A percentile compares a stretch with the other conserved stretches of the same genome.
Conservation (phyloP, 2,329 filamentous ascomycete species). For the Fusarium liriodendri region DNA sequence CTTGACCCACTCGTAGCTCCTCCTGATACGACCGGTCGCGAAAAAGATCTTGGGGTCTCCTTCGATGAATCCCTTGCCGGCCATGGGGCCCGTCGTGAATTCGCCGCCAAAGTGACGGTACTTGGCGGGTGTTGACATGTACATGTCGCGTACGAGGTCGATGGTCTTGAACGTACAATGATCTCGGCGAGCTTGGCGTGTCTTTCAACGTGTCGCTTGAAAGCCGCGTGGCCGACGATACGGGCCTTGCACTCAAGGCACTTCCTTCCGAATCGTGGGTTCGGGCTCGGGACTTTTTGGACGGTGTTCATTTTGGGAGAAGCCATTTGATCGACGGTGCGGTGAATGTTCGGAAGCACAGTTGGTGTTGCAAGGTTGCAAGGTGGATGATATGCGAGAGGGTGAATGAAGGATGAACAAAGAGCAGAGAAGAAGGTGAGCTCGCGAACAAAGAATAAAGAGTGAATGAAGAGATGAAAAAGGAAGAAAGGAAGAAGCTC, state of each 20-base stretch:
- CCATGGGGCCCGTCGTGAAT: conserved; percentile 10
- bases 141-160: conserved; percentile 15
- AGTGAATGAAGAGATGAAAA: not conserved
- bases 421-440: not conserved
- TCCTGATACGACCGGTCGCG: conserved; percentile 14
- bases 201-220: conserved; percentile 14
- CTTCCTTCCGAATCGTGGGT: not conserved
- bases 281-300: not conserved
- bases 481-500: not conserved
- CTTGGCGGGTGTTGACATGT: conserved; percentile 15
- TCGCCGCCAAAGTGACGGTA: conserved; percentile 5
- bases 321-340: not conserved
- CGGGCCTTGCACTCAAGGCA: conserved; percentile 16
- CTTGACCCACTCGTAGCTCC: conserved; percentile 8
- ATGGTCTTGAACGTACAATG: not conserved
- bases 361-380: not conserved
- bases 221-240: conserved; percentile 1
- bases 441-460: not conserved
- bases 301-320: not conserved
- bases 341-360: not conserved
- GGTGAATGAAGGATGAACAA: not conserved
- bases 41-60: conserved; percentile 11
- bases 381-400: not conserved
- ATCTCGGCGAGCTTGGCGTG: conserved; percentile 17
- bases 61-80: not conserved